Base-by-base conservation (phyloP, 2,329 filamentous ascomycete genomes). In the Fusarium verticillioides region DNA sequence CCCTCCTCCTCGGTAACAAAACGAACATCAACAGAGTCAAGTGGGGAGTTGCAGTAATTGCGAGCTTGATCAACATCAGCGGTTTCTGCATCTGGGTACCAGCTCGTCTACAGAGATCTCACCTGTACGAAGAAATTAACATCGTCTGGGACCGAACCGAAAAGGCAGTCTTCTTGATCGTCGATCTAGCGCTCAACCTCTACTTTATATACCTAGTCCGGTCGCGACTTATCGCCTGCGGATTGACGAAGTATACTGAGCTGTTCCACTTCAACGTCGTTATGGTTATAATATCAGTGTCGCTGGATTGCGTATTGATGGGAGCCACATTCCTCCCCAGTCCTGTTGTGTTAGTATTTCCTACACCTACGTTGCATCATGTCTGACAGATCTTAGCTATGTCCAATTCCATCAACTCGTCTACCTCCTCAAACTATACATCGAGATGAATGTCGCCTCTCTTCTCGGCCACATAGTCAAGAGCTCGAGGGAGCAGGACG, bases 51-150 rank as follows among this genome's bases (percentile, higher is more conserved):
- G 69, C 69, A 2, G 1, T 58, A 3, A 63, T 73, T 18, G 69
- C 61, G 2, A 63, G 34, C 34, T n/a, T 72, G 7, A 73, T 73
- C 40, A 73, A 73, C 47, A 8, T 70, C 19, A 72, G 69, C 28
- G 70, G 69, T 6, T 72, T 72, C 61, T 73, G 65, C 40, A 72
- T 73, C 40, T 73, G 70, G 70, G 13, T 73, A 7, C 70, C 70
- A 0, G 70, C 70, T 13, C 70, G 70, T 0, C 9, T 73, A 4
- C 70, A 73, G 16, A 72, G 70, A 13, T 60, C 60, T 7, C 58
- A 46, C 19, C 11, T 63, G 3, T 73, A 70, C 44, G 65, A 70
- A n/a, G 61, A 73, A 32, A 70, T 72, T 18, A 73, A 73, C 50
- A 56, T 66, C 12, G 44, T 73, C n/a, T 73, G 69, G 69, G 70